Evolutionary conservation across 805 yeast genomes (phyloP).

Genomic region (Cyberlindnera sargentensis): DNA sequence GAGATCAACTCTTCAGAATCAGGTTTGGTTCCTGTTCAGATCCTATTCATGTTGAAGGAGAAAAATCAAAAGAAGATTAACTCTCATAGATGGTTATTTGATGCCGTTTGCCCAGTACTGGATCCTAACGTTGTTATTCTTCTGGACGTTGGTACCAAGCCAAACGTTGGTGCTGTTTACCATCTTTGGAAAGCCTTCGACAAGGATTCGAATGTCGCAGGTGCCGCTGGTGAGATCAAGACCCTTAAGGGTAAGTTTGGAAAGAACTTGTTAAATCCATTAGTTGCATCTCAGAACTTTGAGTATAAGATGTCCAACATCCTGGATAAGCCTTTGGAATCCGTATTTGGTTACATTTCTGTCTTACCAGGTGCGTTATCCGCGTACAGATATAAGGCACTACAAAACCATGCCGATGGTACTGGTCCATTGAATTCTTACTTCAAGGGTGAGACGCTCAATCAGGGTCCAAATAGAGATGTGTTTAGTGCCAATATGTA

Average conservation of each 20-base stretch:
- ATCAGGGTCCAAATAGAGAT: constrained; percentile 53
- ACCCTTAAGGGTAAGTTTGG: constrained; percentile 93
- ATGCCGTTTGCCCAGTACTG: constrained; percentile 86
- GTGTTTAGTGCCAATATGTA: constrained; percentile 96
- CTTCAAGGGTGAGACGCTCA: constrained; percentile 77
- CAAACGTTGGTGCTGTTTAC: constrained; percentile 82
- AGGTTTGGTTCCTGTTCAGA: constrained; percentile 90
- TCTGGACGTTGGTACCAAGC: constrained; percentile 96
- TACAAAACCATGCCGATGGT: constrained; percentile 79
- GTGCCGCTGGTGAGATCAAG: constrained; percentile 97
- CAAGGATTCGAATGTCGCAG: constrained; percentile 93
- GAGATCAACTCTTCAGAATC: constrained; percentile 88
- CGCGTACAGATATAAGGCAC: constrained; percentile 86
- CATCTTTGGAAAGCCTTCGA: constrained; percentile 98
- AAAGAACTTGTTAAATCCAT: constrained; percentile 73
- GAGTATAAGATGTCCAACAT: constrained; percentile 97
- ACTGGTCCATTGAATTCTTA: constrained; percentile 87
- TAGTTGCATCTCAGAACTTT: constrained; percentile 93
- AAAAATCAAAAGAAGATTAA: constrained; percentile 88
- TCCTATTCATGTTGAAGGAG: constrained; percentile 88
- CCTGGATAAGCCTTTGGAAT: constrained; percentile 89
- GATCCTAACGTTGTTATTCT: constrained; percentile 87
- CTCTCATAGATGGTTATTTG: constrained; percentile 96
- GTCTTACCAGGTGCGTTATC: constrained; percentile 95
- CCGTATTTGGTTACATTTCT: constrained; percentile 85